Evolutionary conservation across 495 filamentous ascomycete genomes (phyloP).

Genomic region (Aspergillus baeticus): DNA sequence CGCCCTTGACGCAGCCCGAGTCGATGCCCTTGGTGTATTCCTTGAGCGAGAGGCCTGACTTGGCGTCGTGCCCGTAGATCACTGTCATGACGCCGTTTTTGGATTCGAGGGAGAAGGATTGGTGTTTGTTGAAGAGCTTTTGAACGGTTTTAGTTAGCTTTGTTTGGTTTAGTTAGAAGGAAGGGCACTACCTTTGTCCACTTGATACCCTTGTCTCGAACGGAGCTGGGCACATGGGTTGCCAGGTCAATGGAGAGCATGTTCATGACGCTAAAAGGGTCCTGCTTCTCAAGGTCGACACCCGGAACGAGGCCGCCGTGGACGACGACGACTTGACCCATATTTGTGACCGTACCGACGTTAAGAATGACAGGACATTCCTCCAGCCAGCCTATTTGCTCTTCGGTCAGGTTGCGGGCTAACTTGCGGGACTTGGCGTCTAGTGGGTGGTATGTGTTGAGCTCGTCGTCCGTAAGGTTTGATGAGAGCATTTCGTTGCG

Average conservation of each 20-base stretch:
- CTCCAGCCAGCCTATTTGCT: constrained; percentile 70
- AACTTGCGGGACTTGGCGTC: constrained; percentile 43
- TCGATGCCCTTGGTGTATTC: constrained; percentile 83
- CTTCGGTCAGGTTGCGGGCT: constrained; percentile 50
- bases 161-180: background rate
- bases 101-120: constrained; percentile 30
- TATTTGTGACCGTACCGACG: constrained; percentile 54
- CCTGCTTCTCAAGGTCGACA: constrained; percentile 67
- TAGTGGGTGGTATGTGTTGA: constrained; percentile 17
- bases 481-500: constrained; percentile 39
- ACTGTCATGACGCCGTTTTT: constrained; percentile 50
- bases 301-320: constrained; percentile 83
- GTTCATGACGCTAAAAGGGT: constrained; percentile 82
- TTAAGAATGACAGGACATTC: constrained; percentile 72
- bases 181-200: constrained; percentile 61
- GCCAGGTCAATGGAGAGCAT: constrained; percentile 77
- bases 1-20: constrained; percentile 73
- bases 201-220: constrained; percentile 49
- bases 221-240: constrained; percentile 59
- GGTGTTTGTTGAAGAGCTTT: constrained; percentile 59
- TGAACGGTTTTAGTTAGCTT: background rate
- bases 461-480: constrained; percentile 16
- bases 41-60: constrained; percentile 62
- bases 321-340: constrained; percentile 68
- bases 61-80: constrained; percentile 86